Evolutionary conservation across 352 stramenopile genomes (phyloP).

Genomic region (Phytophthora ramorum): DNA sequence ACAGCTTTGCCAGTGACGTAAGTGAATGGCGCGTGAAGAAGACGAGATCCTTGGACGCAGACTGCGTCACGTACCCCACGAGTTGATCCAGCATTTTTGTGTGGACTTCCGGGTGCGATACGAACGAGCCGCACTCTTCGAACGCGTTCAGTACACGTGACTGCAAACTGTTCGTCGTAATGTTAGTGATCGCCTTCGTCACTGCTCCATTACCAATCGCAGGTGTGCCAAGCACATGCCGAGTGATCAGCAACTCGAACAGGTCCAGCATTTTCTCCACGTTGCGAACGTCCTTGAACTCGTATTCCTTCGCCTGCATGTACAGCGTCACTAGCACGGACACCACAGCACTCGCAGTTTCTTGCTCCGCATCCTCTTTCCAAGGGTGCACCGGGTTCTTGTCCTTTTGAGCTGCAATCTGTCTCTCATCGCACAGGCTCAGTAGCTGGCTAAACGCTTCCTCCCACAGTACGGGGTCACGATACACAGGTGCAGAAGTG

Average conservation of each 20-base stretch:
- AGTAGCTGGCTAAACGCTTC: conserved; percentile 72
- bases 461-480: conserved; percentile 73
- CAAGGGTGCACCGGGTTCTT: conserved; percentile 20
- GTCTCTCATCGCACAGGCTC: conserved; percentile 58
- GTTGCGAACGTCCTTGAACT: conserved; percentile 73
- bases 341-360: conserved; percentile 82
- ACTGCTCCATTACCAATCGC: conserved; percentile 35
- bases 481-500: conserved; percentile 29
- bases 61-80: conserved; percentile 61
- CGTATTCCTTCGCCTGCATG: conserved; percentile 71
- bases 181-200: conserved; percentile 54
- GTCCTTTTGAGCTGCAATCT: conserved; percentile 30
- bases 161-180: conserved; percentile 85
- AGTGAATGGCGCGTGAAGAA: conserved; percentile 86
- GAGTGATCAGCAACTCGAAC: conserved; percentile 68
- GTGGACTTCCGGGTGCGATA: conserved; percentile 66
- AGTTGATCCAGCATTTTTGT: conserved; percentile 74
- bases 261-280: conserved; percentile 71
- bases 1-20: conserved; percentile 78
- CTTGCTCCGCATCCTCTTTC: conserved; percentile 83
- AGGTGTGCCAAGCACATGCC: conserved; percentile 60
- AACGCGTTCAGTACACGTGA: conserved; percentile 86
- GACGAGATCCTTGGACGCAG: conserved; percentile 54
- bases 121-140: conserved; percentile 83
- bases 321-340: conserved; percentile 82